A percentile compares a stretch with the other conserved stretches of the same genome.
Evolutionary conservation across 345 rosid species (phyloP).

Genomic region (Camelina sativa): DNA sequence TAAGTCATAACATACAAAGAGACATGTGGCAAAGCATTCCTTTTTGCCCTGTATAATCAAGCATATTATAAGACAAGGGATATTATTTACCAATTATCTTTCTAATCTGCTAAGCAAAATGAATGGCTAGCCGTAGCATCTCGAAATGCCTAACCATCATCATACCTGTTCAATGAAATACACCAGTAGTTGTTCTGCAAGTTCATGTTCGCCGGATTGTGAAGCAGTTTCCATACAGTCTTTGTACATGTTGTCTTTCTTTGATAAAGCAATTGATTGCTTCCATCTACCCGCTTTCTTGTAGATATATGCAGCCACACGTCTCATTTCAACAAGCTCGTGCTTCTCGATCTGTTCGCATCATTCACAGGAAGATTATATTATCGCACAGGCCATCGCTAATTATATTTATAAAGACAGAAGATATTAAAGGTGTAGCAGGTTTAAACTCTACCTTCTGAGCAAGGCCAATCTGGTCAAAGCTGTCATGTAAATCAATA

Average conservation of each 20-base stretch:
- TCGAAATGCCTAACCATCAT: background rate
- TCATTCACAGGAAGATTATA: conserved; percentile 31
- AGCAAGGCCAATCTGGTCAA: conserved; percentile 91
- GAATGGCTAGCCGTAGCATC: background rate
- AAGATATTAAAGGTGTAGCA: conserved; percentile 6
- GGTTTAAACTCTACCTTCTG: conserved; percentile 62
- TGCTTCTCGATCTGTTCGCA: conserved; percentile 88
- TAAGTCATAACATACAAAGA: conserved; percentile 91
- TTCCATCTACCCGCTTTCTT: conserved; percentile 99
- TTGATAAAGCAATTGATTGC: conserved; percentile 95
- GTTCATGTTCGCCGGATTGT: conserved; percentile 95
- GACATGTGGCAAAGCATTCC: conserved; percentile 93
- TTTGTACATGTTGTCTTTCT: conserved; percentile 87
- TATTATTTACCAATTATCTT: conserved; percentile 10
- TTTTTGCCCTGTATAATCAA: conserved; percentile 69
- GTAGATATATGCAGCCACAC: conserved; percentile 99
- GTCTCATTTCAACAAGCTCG: conserved; percentile 98
- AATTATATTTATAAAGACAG: background rate
- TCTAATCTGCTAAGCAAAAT: background rate
- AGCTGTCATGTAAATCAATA: conserved; percentile 87
- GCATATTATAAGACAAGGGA: conserved; percentile 17
- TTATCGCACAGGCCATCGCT: background rate
- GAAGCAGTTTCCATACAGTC: conserved; percentile 99
- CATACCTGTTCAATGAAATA: conserved; percentile 94
- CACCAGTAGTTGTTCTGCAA: conserved; percentile 91